phyloP scores from a whole-genome alignment of 495 filamentous ascomycete species.

The Daldinia vernicosa region DNA sequence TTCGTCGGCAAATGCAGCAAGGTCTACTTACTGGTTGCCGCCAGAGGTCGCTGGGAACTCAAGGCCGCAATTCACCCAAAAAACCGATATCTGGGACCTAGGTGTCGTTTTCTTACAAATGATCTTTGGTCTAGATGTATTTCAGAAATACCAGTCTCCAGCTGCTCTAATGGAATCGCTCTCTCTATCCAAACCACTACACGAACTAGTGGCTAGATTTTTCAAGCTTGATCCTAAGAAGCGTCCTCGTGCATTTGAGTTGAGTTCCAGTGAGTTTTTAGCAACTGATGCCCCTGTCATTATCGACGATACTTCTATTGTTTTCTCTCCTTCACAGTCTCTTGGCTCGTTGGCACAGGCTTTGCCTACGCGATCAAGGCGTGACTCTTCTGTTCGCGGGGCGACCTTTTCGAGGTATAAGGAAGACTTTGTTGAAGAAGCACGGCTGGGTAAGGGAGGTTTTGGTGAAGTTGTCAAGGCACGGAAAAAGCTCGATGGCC shows the following conservation, averaged over 20 bases:
- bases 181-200: conserved; percentile 73
- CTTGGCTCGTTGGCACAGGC: conserved; percentile 51
- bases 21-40: conserved; percentile 83
- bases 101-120: conserved; percentile 91
- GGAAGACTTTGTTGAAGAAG: conserved; percentile 89
- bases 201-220: conserved; percentile 80
- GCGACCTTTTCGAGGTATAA: conserved; percentile 73
- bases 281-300: conserved; percentile 66
- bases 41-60: conserved; percentile 75
- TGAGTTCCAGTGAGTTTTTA: conserved; percentile 88
- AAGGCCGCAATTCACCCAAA: conserved; percentile 70
- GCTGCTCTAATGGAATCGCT: conserved; percentile 69
- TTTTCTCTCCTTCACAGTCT: conserved; percentile 48
- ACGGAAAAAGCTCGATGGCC: conserved; percentile 89
- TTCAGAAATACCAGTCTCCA: conserved; percentile 81
- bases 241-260: conserved; percentile 86
- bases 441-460: conserved; percentile 88
- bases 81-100: conserved; percentile 94
- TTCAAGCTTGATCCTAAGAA: conserved; percentile 86
- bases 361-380: conserved; percentile 54
- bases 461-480: conserved; percentile 98
- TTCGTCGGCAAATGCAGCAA: conserved; percentile 65
- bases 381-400: conserved; percentile 58
- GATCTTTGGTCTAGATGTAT: conserved; percentile 84
- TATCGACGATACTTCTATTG: conserved; percentile 50